phyloP scores from a whole-genome alignment of 164 flowering plant species.

The Houttuynia cordata region DNA sequence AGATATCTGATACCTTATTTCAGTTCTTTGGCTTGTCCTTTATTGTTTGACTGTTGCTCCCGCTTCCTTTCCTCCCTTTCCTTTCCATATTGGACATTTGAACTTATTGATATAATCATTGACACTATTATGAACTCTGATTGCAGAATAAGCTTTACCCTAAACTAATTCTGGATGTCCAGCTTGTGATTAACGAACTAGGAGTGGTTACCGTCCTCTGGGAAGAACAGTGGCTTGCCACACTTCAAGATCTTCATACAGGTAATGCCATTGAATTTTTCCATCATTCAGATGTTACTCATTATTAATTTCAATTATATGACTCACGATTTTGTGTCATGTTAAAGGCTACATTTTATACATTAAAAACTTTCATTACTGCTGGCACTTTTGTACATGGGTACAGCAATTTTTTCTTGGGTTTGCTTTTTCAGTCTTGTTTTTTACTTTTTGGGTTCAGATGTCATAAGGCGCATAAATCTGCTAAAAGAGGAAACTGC shows the following conservation, averaged over 20 bases:
- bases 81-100: too few relatives aligned
- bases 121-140: constrained; percentile 1
- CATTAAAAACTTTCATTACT: background rate
- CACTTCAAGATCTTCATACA: constrained; percentile 93
- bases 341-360: background rate
- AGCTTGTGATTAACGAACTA: constrained; percentile 81
- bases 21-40: too few relatives aligned
- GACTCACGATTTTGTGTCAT: background rate
- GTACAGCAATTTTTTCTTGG: background rate
- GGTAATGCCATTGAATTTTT: constrained; percentile 26
- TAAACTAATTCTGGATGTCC: constrained; percentile 77
- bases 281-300: background rate
- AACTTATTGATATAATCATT: background rate
- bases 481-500: constrained; percentile 90
- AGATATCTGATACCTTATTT: too few relatives aligned
- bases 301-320: background rate
- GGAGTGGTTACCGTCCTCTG: constrained; percentile 90
- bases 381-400: background rate
- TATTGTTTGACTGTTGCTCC: too few relatives aligned
- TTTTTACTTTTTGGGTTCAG: constrained; percentile 23
- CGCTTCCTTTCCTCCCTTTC: too few relatives aligned
- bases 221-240: constrained; percentile 98
- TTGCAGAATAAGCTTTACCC: constrained; percentile 82
- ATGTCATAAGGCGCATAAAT: constrained; percentile 84
- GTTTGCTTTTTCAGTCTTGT: background rate